Percentiles rank a stretch among this genome's conserved stretches.
Conservation (phyloP, 148 eudicot genomes). For the Amaranthus cruentus region DNA sequence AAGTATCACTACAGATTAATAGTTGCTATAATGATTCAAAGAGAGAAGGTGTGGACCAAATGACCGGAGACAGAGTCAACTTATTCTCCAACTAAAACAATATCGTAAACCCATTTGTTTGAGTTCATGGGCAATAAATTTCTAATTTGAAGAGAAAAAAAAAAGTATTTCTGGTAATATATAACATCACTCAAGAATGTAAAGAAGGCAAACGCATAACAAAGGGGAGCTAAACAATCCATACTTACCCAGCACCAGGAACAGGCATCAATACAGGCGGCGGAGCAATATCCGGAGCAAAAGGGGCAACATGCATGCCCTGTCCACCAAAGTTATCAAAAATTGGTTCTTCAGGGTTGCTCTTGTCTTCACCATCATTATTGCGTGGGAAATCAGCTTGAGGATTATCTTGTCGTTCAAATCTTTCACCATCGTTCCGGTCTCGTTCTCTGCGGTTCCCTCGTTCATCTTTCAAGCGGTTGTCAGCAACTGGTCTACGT, state of each 20-base stretch:
- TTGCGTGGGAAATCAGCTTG: constrained; percentile 53
- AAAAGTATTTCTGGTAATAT: too few relatives aligned
- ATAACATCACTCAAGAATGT: too few relatives aligned
- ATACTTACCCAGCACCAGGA: constrained; percentile 93
- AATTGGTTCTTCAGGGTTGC: constrained; percentile 69
- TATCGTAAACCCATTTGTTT: neutral
- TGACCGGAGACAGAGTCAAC: neutral
- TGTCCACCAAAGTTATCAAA: constrained; percentile 76
- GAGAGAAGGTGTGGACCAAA: neutral
- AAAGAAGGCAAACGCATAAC: neutral
- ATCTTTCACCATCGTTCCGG: constrained; percentile 56
- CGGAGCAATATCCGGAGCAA: constrained; percentile 75
- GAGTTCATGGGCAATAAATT: neutral
- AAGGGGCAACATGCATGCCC: constrained; percentile 67
- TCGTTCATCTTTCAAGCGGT: constrained; percentile 71
- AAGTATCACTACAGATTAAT: neutral
- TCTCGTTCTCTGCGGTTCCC: constrained; percentile 70
- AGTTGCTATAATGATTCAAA: neutral
- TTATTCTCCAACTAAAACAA: neutral
- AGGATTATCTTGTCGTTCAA: constrained; percentile 66
- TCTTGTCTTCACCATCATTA: constrained; percentile 55
- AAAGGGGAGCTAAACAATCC: neutral
- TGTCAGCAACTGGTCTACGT: constrained; percentile 66
- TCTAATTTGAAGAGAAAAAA: too few relatives aligned
- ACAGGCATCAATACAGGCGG: constrained; percentile 95